phyloP scores from a whole-genome alignment of 257 asterid genomes.

The Eustoma russellianum region DNA sequence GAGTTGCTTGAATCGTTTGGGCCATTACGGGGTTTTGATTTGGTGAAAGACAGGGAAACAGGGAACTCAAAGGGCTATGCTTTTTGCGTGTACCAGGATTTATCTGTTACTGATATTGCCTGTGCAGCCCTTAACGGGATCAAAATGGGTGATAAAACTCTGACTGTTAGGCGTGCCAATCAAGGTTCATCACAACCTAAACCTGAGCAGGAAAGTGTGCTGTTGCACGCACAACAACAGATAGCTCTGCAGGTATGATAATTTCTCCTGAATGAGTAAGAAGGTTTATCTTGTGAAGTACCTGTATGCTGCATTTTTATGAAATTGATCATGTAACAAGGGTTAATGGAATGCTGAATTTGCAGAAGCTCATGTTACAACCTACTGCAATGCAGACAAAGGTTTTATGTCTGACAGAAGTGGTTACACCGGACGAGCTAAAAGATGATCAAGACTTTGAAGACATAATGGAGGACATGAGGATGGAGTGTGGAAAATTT shows the following conservation, averaged over 20 bases:
- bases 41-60: slow-evolving; percentile 95
- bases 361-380: slow-evolving; percentile 66
- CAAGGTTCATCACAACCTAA: slow-evolving; percentile 80
- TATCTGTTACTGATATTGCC: slow-evolving; percentile 93
- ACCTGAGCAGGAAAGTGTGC: slow-evolving; percentile 91
- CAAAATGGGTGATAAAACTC: slow-evolving; percentile 97
- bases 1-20: slow-evolving; percentile 99
- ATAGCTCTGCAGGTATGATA: slow-evolving; percentile 71
- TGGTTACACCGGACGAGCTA: slow-evolving; percentile 62
- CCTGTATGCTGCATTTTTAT: too few species aligned
- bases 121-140: slow-evolving; percentile 98
- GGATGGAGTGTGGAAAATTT: slow-evolving; percentile 62
- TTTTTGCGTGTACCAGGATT: slow-evolving; percentile 87
- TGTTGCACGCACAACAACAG: slow-evolving; percentile 93
- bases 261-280: background rate
- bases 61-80: slow-evolving; percentile 99
- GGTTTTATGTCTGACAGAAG: slow-evolving; percentile 76
- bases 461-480: slow-evolving; percentile 63
- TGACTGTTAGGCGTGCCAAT: slow-evolving; percentile 93
- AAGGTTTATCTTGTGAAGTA: too few species aligned
- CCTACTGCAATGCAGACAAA: slow-evolving; percentile 45
- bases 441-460: slow-evolving; percentile 67
- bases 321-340: too few species aligned
- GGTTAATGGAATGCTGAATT: background rate
- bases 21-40: slow-evolving; percentile 85